Evolutionary conservation across 78 protist species (phyloP), one percentile per base, ranked within the genome.

Genomic region (Dictyostelium brefeldianum): DNA sequence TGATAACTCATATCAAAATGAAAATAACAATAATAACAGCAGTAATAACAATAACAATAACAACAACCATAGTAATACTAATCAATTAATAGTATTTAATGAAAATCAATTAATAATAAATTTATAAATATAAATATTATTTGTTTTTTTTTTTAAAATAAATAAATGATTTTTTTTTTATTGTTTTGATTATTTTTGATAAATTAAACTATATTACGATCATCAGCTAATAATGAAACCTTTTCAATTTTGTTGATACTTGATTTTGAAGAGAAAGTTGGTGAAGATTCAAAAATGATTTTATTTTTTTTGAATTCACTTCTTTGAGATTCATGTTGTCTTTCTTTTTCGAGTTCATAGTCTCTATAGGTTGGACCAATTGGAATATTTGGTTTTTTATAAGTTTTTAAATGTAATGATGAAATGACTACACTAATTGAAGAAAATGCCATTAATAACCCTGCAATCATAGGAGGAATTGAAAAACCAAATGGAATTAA

Each of bases 381-480:
- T 70, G 77, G 75, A 41, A 64, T 67, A 51, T 53, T 56, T 65
- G 97, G 97, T 53, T 85, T 83, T 50, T 79, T 46, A 75, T 90
- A 97, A 25, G 83, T 87, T 57, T 89, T 81, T 14, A 98, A 96
- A 46, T 84, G 78, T 9, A 98, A 90, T 48, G 97, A 94, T 5
- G 98, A 96, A 4, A 64, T 3, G 17, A 98, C 97, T 3, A 99
- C 99, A 1, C 94, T 89, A 47, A 98, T 84, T 14, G 98, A 96
- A 2, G 99, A 98, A 50, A 96, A 71, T 14, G 98, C 97, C 99
- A 99, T 99, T 17, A 97, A 97, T 1, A 82, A 43, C 78, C 98
- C 97, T 27, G 99, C 99, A 15, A 91, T 47, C 79, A 90, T 48
- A 31, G 99, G 99, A 4, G 98, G 99, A 53, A 98, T 74, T 50